These are phyloP conservation scores for Linum tenue DNA, from an alignment of 345 rosid species.

Conservation along the genomic window DNA sequence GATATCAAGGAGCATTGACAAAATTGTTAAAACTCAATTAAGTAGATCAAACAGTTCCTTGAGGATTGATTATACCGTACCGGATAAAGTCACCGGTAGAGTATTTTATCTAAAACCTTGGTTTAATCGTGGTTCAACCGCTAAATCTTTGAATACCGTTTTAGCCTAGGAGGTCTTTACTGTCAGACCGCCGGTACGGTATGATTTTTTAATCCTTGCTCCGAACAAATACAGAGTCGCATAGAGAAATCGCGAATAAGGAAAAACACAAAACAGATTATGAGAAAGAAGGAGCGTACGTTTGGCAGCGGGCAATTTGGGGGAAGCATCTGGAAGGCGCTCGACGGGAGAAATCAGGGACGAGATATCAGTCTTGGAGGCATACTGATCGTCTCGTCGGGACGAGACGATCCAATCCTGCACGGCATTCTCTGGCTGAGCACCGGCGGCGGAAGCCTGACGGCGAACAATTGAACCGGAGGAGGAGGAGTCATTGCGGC, in stretches of 20 bases:
- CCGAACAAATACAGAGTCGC: too few relatives aligned
- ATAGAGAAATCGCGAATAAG: background rate
- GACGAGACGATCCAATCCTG: constrained; percentile 31
- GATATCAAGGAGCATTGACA: too few relatives aligned
- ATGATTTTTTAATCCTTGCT: background rate
- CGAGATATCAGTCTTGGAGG: constrained; percentile 27
- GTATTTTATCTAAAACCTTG: too few relatives aligned
- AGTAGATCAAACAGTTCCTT: too few relatives aligned
- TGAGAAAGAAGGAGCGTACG: constrained; percentile 23
- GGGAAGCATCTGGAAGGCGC: constrained; percentile 46
- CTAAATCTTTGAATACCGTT: too few relatives aligned
- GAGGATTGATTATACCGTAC: too few relatives aligned
- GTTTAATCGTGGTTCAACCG: too few relatives aligned
- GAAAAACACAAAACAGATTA: background rate
- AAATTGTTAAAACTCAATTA: too few relatives aligned
- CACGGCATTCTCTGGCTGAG: constrained; percentile 27
- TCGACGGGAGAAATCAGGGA: constrained; percentile 59
- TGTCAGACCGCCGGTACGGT: too few relatives aligned
- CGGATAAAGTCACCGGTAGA: too few relatives aligned
- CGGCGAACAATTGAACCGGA: constrained; percentile 12
- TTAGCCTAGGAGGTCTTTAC: too few relatives aligned
- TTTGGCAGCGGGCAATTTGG: constrained; percentile 38
- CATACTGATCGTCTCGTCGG: constrained; percentile 28
- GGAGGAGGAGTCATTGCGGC: constrained; percentile 3
- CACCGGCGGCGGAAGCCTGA: constrained; percentile 21